These are phyloP conservation scores for Termitomyces sp. DNA, from an alignment of 768 basidiomycete genomes.

Conservation along the genomic window DNA sequence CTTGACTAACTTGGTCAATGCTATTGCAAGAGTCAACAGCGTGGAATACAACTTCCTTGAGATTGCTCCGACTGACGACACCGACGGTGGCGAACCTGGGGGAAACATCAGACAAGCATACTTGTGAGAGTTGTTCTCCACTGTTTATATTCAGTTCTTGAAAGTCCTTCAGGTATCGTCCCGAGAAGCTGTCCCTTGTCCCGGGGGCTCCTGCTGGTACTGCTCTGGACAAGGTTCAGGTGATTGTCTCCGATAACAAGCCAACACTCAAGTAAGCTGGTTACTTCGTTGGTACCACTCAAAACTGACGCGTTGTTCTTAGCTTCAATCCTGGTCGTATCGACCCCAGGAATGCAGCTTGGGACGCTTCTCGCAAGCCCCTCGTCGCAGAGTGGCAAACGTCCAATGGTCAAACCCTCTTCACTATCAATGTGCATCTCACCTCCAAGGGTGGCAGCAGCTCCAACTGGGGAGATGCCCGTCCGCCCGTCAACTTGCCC, in stretches of 20 bases:
- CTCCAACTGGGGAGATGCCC: slow-evolving; percentile 50
- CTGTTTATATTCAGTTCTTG: not conserved
- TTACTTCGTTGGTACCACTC: not conserved
- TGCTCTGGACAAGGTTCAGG: slow-evolving; percentile 40
- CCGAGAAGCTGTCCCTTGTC: slow-evolving; percentile 45
- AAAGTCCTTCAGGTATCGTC: slow-evolving; percentile 32
- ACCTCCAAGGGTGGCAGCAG: slow-evolving; percentile 56
- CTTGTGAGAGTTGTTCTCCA: slow-evolving; percentile 31
- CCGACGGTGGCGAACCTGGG: slow-evolving; percentile 60
- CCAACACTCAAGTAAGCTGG: slow-evolving; percentile 39
- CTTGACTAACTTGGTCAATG: slow-evolving; percentile 41
- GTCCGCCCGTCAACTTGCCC: slow-evolving; percentile 54
- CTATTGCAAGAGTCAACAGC: slow-evolving; percentile 40
- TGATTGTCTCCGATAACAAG: slow-evolving; percentile 24
- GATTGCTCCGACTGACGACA: slow-evolving; percentile 47
- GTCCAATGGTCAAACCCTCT: slow-evolving; percentile 38
- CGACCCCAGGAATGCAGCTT: slow-evolving; percentile 51
- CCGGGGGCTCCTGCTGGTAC: slow-evolving; percentile 43
- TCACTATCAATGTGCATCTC: slow-evolving; percentile 59
- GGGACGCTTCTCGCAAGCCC: slow-evolving; percentile 56
- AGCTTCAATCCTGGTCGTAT: slow-evolving; percentile 64
- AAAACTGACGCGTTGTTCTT: not conserved
- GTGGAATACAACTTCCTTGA: slow-evolving; percentile 46
- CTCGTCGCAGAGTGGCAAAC: slow-evolving; percentile 57
- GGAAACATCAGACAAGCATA: slow-evolving; percentile 62